phyloP scores from a whole-genome alignment of 2,329 filamentous ascomycete species.

The Neonectria neomacrospora region DNA sequence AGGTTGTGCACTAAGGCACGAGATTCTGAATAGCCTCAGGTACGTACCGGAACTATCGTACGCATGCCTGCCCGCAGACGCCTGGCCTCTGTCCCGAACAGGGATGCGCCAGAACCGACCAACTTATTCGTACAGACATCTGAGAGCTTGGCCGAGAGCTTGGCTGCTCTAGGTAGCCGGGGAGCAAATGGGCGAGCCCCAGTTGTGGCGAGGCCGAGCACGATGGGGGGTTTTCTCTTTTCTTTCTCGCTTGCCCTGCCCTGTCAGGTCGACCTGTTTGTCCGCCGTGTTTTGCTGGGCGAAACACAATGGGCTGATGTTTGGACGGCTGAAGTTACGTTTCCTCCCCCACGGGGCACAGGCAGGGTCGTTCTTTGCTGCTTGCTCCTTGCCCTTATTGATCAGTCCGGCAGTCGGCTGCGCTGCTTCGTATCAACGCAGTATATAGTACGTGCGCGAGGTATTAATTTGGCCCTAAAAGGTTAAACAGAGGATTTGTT shows the following conservation, averaged over 20 bases:
- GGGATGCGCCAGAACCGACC: neutral
- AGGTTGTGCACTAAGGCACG: neutral
- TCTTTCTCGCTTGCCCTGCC: neutral
- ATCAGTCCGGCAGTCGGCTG: neutral
- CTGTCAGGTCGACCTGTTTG: neutral
- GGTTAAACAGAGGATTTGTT: neutral
- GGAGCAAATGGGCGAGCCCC: neutral
- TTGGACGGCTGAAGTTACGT: neutral
- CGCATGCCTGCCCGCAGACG: neutral
- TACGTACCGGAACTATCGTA: neutral
- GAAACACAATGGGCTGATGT: constrained; percentile 3
- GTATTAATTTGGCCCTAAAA: neutral
- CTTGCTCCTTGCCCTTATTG: neutral
- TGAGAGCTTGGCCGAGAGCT: constrained; percentile 1
- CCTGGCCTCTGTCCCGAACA: neutral
- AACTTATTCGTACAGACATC: no score
- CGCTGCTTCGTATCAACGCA: no score
- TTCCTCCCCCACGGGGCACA: constrained; percentile 4
- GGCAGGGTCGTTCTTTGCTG: neutral
- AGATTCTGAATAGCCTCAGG: neutral
- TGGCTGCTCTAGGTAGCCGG: neutral
- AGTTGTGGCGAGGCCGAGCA: constrained; percentile 1
- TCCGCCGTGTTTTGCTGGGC: neutral
- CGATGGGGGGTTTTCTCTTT: no score
- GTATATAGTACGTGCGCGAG: neutral